phyloP scores from a whole-genome alignment of 768 basidiomycete species.

The Termitomyces eurrhizus region DNA sequence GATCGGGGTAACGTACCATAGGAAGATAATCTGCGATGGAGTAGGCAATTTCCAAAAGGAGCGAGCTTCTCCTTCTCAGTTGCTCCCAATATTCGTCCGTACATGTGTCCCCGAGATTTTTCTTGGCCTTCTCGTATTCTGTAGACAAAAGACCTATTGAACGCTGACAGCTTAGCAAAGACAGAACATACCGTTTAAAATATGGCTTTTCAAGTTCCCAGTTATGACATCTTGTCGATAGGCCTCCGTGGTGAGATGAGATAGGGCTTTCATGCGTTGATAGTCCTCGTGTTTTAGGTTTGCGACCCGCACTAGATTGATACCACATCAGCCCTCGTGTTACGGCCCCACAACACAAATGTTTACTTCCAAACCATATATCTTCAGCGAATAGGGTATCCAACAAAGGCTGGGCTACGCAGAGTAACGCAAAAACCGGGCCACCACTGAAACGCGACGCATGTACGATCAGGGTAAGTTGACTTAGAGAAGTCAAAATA shows the following conservation, averaged over 20 bases:
- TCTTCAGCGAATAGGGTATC: slow-evolving; percentile 12
- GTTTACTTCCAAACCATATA: slow-evolving; percentile 28
- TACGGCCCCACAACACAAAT: neutral
- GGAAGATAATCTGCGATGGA: slow-evolving; percentile 25
- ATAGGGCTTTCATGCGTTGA: slow-evolving; percentile 28
- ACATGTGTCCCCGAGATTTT: slow-evolving; percentile 19
- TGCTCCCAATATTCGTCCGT: slow-evolving; percentile 20
- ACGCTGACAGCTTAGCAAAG: neutral
- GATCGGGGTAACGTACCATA: slow-evolving; percentile 20
- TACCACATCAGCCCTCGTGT: neutral
- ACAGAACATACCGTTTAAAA: slow-evolving; percentile 22
- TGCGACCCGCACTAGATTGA: slow-evolving; percentile 22
- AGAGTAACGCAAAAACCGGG: slow-evolving; percentile 30
- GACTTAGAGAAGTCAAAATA: slow-evolving; percentile 20
- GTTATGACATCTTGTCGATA: slow-evolving; percentile 37
- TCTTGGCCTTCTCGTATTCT: slow-evolving; percentile 28
- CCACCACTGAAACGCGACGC: slow-evolving; percentile 28
- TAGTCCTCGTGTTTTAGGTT: slow-evolving; percentile 27
- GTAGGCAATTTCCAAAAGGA: slow-evolving; percentile 15
- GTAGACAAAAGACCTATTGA: neutral
- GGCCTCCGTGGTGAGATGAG: slow-evolving; percentile 19
- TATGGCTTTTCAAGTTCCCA: slow-evolving; percentile 28
- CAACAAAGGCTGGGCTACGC: slow-evolving; percentile 28
- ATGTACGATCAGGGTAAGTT: slow-evolving; percentile 28
- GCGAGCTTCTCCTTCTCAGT: slow-evolving; percentile 7